Percentiles rank a stretch among this genome's conserved stretches.
Conservation (phyloP, 2,329 filamentous ascomycete genomes). For the Lecanicillium sp. region DNA sequence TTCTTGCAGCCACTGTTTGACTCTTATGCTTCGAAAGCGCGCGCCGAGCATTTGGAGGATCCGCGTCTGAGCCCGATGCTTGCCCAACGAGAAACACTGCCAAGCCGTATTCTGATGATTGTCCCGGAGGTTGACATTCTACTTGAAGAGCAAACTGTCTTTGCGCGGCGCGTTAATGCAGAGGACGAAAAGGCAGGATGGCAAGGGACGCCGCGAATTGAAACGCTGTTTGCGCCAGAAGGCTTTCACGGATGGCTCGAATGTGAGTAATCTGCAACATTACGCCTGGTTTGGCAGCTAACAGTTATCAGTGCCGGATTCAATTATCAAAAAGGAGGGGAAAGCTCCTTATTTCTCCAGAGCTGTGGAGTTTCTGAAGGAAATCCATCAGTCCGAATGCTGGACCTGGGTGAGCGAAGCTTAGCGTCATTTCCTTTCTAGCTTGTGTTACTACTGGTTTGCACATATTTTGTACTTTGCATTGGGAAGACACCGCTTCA, state of each 20-base stretch:
- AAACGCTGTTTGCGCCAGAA: constrained; percentile 20
- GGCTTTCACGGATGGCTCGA: constrained; percentile 26
- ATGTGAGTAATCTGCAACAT: constrained; percentile 16
- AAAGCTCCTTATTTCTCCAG: constrained; percentile 16
- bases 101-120: constrained; percentile 33
- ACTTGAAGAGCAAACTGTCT: constrained; percentile 32
- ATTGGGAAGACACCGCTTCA: no score
- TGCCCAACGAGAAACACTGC: constrained; percentile 28
- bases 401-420: neutral
- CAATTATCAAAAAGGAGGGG: constrained; percentile 15
- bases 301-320: constrained; percentile 17
- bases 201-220: constrained; percentile 17
- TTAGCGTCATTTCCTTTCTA: no score
- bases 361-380: constrained; percentile 17
- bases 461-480: no score
- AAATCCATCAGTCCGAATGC: constrained; percentile 12
- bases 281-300: neutral
- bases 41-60: constrained; percentile 24
- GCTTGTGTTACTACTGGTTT: no score
- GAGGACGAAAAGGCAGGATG: constrained; percentile 17
- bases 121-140: constrained; percentile 37
- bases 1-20: constrained; percentile 38
- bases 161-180: constrained; percentile 29
- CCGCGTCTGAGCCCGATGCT: constrained; percentile 33
- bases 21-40: constrained; percentile 32